phyloP scores from a whole-genome alignment of 345 rosid genomes.

The Lepidium sativum region DNA sequence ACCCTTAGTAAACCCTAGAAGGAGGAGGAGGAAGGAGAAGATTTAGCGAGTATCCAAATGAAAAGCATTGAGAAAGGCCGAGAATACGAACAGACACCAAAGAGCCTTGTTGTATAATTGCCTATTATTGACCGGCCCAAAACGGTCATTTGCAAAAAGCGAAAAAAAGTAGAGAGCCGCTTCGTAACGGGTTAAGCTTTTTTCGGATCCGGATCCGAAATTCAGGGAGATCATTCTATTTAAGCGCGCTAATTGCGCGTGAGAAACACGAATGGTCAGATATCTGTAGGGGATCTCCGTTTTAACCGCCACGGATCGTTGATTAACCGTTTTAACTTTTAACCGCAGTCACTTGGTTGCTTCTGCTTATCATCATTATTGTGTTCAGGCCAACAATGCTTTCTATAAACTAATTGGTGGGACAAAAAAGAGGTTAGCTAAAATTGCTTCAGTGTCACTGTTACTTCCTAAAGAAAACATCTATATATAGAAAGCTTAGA shows the following conservation, averaged over 20 bases:
- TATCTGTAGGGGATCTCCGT: neutral
- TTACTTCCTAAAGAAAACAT: neutral
- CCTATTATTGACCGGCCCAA: slow-evolving; percentile 10
- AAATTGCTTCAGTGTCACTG: neutral
- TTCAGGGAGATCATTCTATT: neutral
- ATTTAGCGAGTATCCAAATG: slow-evolving; percentile 4
- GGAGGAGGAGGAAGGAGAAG: neutral
- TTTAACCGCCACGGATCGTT: neutral
- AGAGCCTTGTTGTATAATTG: neutral
- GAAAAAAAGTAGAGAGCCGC: neutral
- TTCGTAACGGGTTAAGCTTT: slow-evolving; percentile 23
- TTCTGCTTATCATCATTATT: too few species aligned
- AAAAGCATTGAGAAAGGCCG: slow-evolving; percentile 14
- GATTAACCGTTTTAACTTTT: neutral
- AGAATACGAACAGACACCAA: neutral
- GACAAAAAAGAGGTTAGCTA: neutral
- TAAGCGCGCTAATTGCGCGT: neutral
- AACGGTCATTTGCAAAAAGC: neutral
- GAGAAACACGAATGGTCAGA: neutral
- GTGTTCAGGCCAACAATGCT: too few species aligned
- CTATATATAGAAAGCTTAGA: neutral
- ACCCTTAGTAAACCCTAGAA: slow-evolving; percentile 45
- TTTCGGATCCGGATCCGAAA: slow-evolving; percentile 27
- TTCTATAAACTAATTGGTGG: too few species aligned
- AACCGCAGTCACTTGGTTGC: too few species aligned